phyloP scores from a whole-genome alignment of 495 filamentous ascomycete species.

The Neurospora tetraspora region DNA sequence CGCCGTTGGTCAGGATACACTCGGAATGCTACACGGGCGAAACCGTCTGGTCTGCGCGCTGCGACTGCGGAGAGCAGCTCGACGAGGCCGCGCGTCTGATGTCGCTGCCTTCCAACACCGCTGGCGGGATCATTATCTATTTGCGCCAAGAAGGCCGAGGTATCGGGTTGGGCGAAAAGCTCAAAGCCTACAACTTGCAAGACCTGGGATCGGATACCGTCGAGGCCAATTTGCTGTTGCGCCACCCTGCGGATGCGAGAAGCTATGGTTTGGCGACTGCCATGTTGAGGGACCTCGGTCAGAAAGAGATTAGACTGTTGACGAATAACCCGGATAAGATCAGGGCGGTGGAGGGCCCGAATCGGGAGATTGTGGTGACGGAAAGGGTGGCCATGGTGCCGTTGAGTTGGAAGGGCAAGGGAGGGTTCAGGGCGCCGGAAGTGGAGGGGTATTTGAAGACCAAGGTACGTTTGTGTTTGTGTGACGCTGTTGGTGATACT shows the following conservation, averaged over 20 bases:
- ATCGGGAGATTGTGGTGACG: constrained; percentile 75
- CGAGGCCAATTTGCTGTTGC: constrained; percentile 82
- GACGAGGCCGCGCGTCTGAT: constrained; percentile 94
- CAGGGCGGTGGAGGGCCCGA: constrained; percentile 83
- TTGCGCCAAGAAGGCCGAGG: constrained; percentile 92
- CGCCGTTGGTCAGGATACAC: constrained; percentile 85
- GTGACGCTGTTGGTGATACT: background rate
- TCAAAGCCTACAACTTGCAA: constrained; percentile 97
- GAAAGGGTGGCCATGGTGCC: constrained; percentile 93
- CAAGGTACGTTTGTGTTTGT: constrained; percentile 53
- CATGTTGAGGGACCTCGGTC: constrained; percentile 79
- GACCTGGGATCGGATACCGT: constrained; percentile 93
- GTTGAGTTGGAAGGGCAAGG: constrained; percentile 81
- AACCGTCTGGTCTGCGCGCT: constrained; percentile 94
- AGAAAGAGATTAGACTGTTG: constrained; percentile 66
- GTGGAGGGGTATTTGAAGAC: constrained; percentile 88
- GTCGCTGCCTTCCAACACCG: constrained; percentile 58
- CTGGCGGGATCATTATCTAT: constrained; percentile 88
- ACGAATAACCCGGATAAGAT: constrained; percentile 99
- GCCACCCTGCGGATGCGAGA: constrained; percentile 89
- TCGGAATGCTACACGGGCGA: constrained; percentile 98
- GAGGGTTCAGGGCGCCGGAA: constrained; percentile 76
- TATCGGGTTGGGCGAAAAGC: constrained; percentile 87
- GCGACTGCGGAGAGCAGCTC: constrained; percentile 95
- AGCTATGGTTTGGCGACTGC: constrained; percentile 92